phyloP scores from a whole-genome alignment of 805 yeast genomes.

The Kodamaea leandrae region DNA sequence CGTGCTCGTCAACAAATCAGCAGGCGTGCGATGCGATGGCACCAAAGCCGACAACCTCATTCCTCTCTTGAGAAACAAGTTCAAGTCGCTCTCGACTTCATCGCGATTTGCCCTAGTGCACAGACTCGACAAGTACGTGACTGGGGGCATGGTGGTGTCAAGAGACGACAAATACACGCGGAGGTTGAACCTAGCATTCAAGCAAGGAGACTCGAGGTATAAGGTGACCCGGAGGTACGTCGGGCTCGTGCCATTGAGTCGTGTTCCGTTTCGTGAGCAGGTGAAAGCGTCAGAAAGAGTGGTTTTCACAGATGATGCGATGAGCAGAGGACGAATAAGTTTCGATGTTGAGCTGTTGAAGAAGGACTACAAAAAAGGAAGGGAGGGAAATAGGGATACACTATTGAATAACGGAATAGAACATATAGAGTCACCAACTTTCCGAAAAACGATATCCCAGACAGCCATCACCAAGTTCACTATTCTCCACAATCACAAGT shows the following conservation, averaged over 20 bases:
- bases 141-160: slow-evolving; percentile 23
- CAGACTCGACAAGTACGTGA: slow-evolving; percentile 23
- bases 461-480: slow-evolving; percentile 18
- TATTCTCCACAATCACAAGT: slow-evolving; percentile 14
- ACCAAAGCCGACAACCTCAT: slow-evolving; percentile 9
- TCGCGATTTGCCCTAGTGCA: slow-evolving; percentile 18
- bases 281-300: slow-evolving; percentile 2
- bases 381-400: background rate
- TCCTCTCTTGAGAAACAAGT: slow-evolving; percentile 14
- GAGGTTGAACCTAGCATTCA: slow-evolving; percentile 7
- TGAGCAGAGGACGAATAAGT: slow-evolving; percentile 14
- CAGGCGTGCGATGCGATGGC: slow-evolving; percentile 20
- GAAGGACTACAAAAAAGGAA: slow-evolving; percentile 5
- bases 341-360: slow-evolving; percentile 13
- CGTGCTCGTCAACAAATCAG: slow-evolving; percentile 21
- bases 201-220: slow-evolving; percentile 1
- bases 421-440: background rate
- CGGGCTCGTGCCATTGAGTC: slow-evolving; percentile 14
- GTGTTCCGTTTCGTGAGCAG: slow-evolving; percentile 1
- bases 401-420: background rate
- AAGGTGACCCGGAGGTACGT: slow-evolving; percentile 17
- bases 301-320: slow-evolving; percentile 9
- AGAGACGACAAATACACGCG: slow-evolving; percentile 18
- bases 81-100: slow-evolving; percentile 9
- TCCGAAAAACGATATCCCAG: slow-evolving; percentile 2